Base-by-base conservation (phyloP, 371 early-diverging fungal species). In the Mortierella sp. region DNA sequence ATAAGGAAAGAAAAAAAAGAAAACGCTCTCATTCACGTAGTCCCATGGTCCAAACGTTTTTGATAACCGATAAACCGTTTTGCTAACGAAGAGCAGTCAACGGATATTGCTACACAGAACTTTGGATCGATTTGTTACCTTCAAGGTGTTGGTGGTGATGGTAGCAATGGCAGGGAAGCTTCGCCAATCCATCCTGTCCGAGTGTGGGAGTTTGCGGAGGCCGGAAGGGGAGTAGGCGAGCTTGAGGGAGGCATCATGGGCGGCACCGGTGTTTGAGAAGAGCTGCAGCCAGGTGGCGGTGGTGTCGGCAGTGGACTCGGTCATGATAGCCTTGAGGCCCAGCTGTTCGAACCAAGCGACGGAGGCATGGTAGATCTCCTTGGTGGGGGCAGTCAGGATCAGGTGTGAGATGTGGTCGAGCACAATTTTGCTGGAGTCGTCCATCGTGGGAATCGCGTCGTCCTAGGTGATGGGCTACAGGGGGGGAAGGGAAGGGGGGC, bases 151-250 rank as follows among this genome's bases (percentile, higher is more conserved):
- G 5, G 70, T 70, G 43, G 38, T 61, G 63, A 76, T 66, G 13
- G 69, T 70, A 23, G 78, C 70, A 46, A 66, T 53, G 39, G 78
- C 78, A 39, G 78, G 78, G 30, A 76, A 38, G 30, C 66, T 65
- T 41, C 78, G 78, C 78, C 78, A 76, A 43, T 76, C 78, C 71
- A 76, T 76, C 63, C 70, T 76, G 54, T 28, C 58, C 27, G 78
- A 76, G 28, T 41, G 38, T 31, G 78, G 39, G 1, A 48, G 66
- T 55, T 66, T 69, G n/a, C 54, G 58, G 19, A 43, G 16, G 24
- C 65, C 78, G 2, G 78, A 76, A 8, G 78, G 54, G 38, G 78
- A 65, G 34, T 53, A 46, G 27, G 49, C 54, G 23, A 76, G 54
- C 64, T 76, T 76, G 63, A 76, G 51, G 12, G 78, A 61, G 3